Base-by-base conservation (phyloP, 768 basidiomycete species). In the Mycena rebaudengoi region DNA sequence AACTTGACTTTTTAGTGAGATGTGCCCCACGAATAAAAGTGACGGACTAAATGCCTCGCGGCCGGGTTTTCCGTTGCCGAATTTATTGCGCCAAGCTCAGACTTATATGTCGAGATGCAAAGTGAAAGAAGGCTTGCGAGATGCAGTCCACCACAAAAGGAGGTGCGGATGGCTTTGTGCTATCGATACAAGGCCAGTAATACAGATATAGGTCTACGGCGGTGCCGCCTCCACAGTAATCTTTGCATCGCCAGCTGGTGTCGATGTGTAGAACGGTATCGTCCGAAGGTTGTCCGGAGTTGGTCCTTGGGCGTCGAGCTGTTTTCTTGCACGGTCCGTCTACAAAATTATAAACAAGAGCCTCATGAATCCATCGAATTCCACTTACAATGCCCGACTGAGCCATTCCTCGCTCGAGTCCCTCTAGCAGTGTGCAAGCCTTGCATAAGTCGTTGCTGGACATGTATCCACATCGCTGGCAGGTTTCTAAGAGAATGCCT, bases 381-480 rank as follows among this genome's bases (percentile, higher is more conserved):
- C n/a, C n/a, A 81, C 89, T 63, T 70, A 91, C 91, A 44, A 88
- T 87, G 40, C 83, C 86, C 37, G 86, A 82, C 64, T 75, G 79
- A 5, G 83, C 90, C 79, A 94, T 84, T 14, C 96, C 95, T 39
- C 92, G 85, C 75, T 98, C 95, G 16, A 98, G 81, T 8, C 96
- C 94, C 76, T 98, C 94, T 0, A 98, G 81, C 5, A 98, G 79
- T 0, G 91, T 92, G 65, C 96, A 98, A 1, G 96, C 96, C 74
- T 96, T 96, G 73, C 95, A 96, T n/a, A 99, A 78, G n/a, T 91
- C 89, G 68, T 99, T 98, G 64, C 94, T 96, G 4, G 96, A 92
- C 83, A 99, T 96, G 74, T 96, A 96, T 3, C 96, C 96, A 69
- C 98, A 99, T 46, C 95, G 84, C 70, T 88, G 83, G 74, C 98